These are phyloP conservation scores for Anaeromyces robustus DNA, from an alignment of 192 early-diverging fungal genomes.

Conservation along the genomic window DNA sequence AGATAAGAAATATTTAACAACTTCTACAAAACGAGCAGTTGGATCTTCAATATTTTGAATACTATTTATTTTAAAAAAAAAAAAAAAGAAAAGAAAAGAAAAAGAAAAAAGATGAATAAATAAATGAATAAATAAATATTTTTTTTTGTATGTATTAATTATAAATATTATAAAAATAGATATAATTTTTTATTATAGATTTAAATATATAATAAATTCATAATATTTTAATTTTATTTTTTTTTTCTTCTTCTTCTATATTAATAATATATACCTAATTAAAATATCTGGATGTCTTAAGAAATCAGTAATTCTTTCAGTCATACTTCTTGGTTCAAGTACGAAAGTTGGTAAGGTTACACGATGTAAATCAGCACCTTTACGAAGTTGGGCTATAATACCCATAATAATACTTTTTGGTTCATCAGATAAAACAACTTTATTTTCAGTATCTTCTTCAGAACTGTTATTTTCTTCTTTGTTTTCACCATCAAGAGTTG, in stretches of 20 bases:
- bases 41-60: slow-evolving; percentile 51
- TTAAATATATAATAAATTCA: too few relatives aligned
- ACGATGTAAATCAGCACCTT: slow-evolving; percentile 79
- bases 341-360: slow-evolving; percentile 94
- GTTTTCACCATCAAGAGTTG: neutral
- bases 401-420: slow-evolving; percentile 51
- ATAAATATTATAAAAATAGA: too few relatives aligned
- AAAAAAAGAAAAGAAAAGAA: slow-evolving; percentile 1
- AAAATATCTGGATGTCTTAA: slow-evolving; percentile 64
- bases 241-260: neutral
- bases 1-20: slow-evolving; percentile 72
- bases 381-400: slow-evolving; percentile 72
- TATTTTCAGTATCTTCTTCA: neutral
- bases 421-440: neutral
- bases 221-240: neutral
- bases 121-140: too few relatives aligned
- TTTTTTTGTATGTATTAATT: too few relatives aligned
- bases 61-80: slow-evolving; percentile 19
- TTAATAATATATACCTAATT: neutral
- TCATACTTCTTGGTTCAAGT: slow-evolving; percentile 81
- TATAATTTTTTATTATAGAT: too few relatives aligned
- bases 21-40: slow-evolving; percentile 57
- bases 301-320: slow-evolving; percentile 92
- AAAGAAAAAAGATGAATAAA: too few relatives aligned
- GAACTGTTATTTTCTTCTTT: neutral